Evolutionary conservation across 2,329 filamentous ascomycete species (phyloP), one percentile per base, ranked within the genome.

Genomic region (Phaeosphaeriaceae sp.): DNA sequence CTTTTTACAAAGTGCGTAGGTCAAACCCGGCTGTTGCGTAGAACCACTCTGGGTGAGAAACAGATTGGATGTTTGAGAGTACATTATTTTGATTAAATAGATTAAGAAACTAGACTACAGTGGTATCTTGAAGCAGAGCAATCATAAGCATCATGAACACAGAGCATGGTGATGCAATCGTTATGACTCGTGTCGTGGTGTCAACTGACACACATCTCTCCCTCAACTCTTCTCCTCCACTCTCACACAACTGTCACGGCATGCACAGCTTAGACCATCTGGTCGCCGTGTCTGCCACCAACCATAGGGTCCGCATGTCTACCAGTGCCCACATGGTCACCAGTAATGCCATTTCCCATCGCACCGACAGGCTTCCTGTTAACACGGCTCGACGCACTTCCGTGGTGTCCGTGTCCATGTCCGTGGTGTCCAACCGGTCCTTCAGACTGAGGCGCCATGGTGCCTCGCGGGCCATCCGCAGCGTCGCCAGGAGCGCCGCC

Each of bases 401-500:
- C 51, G 25, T 68, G 60, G 61, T 51, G 45, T 66, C 25, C 61
- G 27, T 66, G 63, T 36, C 31, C 31, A 48, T 68, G 62, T 24
- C 64, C 65, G 44, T 65, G 65, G 15, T 68, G 67, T 48, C 68
- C 69, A 13, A 63, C 62, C 11, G 70, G 67, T 13, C 73, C 72
- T 21, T 74, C 71, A 44, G 63, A 57, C 33, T 69, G 68, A n/a
- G 67, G 57, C 21, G 63, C 60, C 68, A 75, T 76, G 17, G 72
- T 73, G 1, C 75, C 74, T 10, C 74, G 63, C n/a, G 74, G 71
- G 11, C 71, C 69, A 56, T 77, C 74, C 3, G 73, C 65, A 40
- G 80, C 78, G 65, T 82, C 80, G 48, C 78, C 78, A 0, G 79
- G 80, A 5, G 80, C 78, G 46, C 79, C 78, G 19, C 74, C 77